A percentile compares a stretch with the other conserved stretches of the same genome.
These are phyloP conservation scores for Rubia yunnanensis DNA, from an alignment of 257 asterid genomes.

Conservation along the genomic window DNA sequence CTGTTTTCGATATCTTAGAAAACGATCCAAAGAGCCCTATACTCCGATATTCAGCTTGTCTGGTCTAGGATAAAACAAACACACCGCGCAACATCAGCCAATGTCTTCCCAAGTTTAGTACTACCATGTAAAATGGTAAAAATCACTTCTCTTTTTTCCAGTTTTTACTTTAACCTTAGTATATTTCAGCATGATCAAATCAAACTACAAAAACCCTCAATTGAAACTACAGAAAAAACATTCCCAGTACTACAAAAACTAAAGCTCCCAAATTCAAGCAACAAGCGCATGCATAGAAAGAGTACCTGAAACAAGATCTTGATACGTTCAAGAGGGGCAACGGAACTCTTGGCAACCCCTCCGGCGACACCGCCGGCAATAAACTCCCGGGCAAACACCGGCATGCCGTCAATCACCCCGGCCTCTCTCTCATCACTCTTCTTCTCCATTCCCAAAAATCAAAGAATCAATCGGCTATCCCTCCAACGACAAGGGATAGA, in stretches of 20 bases:
- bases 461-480: not conserved
- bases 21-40: conserved; percentile 77
- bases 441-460: conserved; percentile 36
- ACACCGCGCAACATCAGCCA: not conserved
- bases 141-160: not conserved
- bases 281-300: not conserved
- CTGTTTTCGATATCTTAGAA: conserved; percentile 69
- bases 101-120: not conserved
- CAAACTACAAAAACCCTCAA: not conserved
- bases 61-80: conserved; percentile 47
- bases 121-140: not conserved
- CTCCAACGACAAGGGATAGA: conserved; percentile 8
- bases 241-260: not conserved
- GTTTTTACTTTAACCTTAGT: not conserved
- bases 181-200: not conserved
- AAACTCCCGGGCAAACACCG: conserved; percentile 68
- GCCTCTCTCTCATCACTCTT: conserved; percentile 31
- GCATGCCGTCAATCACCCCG: conserved; percentile 52
- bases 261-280: not conserved
- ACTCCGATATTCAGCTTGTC: conserved; percentile 66
- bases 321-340: conserved; percentile 94
- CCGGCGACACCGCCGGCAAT: conserved; percentile 97
- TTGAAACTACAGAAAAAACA: not conserved
- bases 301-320: conserved; percentile 90
- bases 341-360: conserved; percentile 81